These are phyloP conservation scores for Basidioascus undulatus DNA, from an alignment of 768 basidiomycete genomes.

Conservation along the genomic window DNA sequence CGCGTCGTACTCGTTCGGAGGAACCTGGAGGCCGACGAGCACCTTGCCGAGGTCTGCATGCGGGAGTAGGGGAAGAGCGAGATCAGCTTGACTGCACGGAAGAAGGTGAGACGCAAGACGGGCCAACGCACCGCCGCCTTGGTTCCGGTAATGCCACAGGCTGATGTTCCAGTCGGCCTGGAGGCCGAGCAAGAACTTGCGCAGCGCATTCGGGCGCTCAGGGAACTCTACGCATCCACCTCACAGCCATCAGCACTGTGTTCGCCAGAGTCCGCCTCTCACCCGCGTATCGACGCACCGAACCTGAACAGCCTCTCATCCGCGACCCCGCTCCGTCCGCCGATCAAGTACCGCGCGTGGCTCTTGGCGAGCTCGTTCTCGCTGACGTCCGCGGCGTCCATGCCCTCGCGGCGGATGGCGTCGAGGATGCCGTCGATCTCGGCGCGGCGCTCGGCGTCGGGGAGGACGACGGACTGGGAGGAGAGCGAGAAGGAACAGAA, in stretches of 20 bases:
- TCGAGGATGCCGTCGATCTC: constrained; percentile 29
- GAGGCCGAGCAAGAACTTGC: constrained; percentile 65
- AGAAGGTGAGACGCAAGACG: neutral
- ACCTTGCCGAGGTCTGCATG: constrained; percentile 66
- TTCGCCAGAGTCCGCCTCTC: neutral
- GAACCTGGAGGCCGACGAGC: constrained; percentile 79
- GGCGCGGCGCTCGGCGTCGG: constrained; percentile 11
- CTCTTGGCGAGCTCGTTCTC: constrained; percentile 90
- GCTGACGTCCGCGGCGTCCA: constrained; percentile 71
- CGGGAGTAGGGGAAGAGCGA: neutral
- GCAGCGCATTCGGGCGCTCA: constrained; percentile 72
- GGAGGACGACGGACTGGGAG: constrained; percentile 11
- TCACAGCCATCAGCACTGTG: neutral
- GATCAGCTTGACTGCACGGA: neutral
- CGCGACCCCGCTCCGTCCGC: constrained; percentile 48
- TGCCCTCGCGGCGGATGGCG: constrained; percentile 37
- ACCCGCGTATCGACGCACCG: constrained; percentile 29
- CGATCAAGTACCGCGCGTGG: constrained; percentile 84
- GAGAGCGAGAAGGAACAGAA: constrained; percentile 75
- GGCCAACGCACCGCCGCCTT: constrained; percentile 55
- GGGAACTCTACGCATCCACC: constrained; percentile 57
- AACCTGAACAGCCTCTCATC: constrained; percentile 82
- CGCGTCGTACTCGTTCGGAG: constrained; percentile 33
- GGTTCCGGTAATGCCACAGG: constrained; percentile 92
- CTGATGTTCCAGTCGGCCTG: constrained; percentile 81